Conservation (phyloP, 495 filamentous ascomycete genomes). For the Hyaloscypha hepaticicola region DNA sequence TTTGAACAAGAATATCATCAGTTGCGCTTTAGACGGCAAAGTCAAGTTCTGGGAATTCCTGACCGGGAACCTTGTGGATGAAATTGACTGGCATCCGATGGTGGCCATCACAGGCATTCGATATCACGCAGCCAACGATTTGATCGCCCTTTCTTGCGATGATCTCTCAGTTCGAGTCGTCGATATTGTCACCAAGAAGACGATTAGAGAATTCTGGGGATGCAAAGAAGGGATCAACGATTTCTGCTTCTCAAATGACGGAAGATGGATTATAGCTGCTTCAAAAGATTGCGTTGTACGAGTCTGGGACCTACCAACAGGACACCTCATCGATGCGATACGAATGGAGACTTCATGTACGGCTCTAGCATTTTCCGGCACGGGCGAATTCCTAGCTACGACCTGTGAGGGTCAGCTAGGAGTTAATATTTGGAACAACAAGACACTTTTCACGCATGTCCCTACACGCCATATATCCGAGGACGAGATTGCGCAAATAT, state of each 20-base stretch:
- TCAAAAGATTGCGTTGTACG: conserved; percentile 79
- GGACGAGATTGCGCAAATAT: conserved; percentile 60
- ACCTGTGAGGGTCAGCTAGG: conserved; percentile 82
- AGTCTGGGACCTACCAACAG: conserved; percentile 94
- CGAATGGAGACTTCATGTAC: conserved; percentile 72
- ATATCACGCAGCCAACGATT: conserved; percentile 76
- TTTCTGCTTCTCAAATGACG: conserved; percentile 89
- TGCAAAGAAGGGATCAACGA: conserved; percentile 79
- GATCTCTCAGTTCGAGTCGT: conserved; percentile 86
- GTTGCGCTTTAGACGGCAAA: conserved; percentile 87
- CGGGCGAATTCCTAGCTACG: conserved; percentile 90
- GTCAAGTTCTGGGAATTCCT: conserved; percentile 97
- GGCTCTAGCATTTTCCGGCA: conserved; percentile 80
- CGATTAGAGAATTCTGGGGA: conserved; percentile 92
- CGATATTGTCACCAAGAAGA: conserved; percentile 84
- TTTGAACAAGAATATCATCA: conserved; percentile 78
- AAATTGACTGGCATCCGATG: conserved; percentile 84
- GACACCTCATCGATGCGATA: conserved; percentile 90
- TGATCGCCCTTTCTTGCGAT: conserved; percentile 87
- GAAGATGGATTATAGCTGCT: conserved; percentile 88
- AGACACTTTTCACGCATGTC: conserved; percentile 82
- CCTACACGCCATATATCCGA: conserved; percentile 80
- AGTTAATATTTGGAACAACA: conserved; percentile 92
- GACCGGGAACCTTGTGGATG: conserved; percentile 70
- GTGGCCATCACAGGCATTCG: conserved; percentile 73